phyloP scores from a whole-genome alignment of 2,329 filamentous ascomycete genomes.

The Microsporum canis region DNA sequence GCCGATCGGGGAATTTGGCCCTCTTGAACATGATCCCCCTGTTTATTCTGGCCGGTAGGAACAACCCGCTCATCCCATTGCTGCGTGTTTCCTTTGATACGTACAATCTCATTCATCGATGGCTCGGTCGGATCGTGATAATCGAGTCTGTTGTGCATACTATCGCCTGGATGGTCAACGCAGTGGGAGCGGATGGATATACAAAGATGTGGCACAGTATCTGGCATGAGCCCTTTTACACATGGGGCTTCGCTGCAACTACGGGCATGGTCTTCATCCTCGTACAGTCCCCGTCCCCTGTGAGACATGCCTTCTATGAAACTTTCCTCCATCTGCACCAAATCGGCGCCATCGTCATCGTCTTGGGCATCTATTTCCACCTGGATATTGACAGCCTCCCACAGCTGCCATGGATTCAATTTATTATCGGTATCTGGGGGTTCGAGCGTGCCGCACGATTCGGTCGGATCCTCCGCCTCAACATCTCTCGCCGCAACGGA shows the following conservation, averaged over 20 bases:
- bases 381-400: conserved; percentile 32
- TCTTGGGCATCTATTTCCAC: conserved; percentile 37
- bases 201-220: conserved; percentile 33
- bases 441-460: conserved; percentile 38
- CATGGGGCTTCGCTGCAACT: conserved; percentile 36
- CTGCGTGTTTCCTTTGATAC: conserved; percentile 89
- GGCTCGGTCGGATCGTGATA: conserved; percentile 68
- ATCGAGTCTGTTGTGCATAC: conserved; percentile 61
- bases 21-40: conserved; percentile 87
- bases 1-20: conserved; percentile 71
- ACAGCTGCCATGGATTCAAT: conserved; percentile 30
- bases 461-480: conserved; percentile 42
- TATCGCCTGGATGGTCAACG: conserved; percentile 65
- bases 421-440: conserved; percentile 31
- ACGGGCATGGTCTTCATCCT: conserved; percentile 30
- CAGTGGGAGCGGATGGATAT: conserved; percentile 54
- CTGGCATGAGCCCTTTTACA: conserved; percentile 31
- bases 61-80: conserved; percentile 77
- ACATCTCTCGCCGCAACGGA: conserved; percentile 39
- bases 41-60: conserved; percentile 76
- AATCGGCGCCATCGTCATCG: conserved; percentile 32
- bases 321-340: conserved; percentile 40
- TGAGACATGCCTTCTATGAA: conserved; percentile 39
- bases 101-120: conserved; percentile 81
- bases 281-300: conserved; percentile 34